phyloP scores from a whole-genome alignment of 129 eudicot species.

The Heracleum sosnowskyi region DNA sequence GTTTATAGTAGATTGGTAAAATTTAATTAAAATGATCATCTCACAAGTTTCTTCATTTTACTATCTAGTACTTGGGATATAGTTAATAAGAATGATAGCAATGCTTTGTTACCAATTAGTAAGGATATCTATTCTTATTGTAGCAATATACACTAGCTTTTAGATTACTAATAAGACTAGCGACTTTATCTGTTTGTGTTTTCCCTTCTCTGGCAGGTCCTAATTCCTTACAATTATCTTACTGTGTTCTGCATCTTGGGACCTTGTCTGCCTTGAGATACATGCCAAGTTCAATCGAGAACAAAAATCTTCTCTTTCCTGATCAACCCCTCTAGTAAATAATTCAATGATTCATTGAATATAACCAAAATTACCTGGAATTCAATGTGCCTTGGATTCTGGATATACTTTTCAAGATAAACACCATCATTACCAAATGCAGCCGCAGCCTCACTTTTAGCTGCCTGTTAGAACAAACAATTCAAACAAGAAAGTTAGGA shows the following conservation, averaged over 20 bases:
- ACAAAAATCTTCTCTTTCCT: too few species aligned
- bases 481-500: constrained; percentile 4
- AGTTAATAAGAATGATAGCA: neutral
- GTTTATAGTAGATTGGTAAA: too few species aligned
- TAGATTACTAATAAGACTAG: neutral
- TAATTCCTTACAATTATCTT: too few species aligned
- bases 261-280: neutral
- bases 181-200: neutral
- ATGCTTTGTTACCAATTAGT: neutral
- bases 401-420: constrained; percentile 85
- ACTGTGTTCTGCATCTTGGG: neutral
- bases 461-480: constrained; percentile 46
- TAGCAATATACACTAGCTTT: neutral
- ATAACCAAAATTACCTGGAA: constrained; percentile 58
- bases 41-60: neutral
- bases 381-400: constrained; percentile 95
- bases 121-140: too few species aligned
- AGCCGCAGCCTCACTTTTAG: constrained; percentile 98
- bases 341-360: neutral
- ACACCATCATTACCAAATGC: constrained; percentile 98
- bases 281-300: neutral
- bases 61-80: too few species aligned
- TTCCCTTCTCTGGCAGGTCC: neutral
- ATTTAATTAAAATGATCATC: neutral
- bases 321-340: neutral